Evolutionary conservation across 208 protist species (phyloP).

Genomic region (Lotmaria passim): DNA sequence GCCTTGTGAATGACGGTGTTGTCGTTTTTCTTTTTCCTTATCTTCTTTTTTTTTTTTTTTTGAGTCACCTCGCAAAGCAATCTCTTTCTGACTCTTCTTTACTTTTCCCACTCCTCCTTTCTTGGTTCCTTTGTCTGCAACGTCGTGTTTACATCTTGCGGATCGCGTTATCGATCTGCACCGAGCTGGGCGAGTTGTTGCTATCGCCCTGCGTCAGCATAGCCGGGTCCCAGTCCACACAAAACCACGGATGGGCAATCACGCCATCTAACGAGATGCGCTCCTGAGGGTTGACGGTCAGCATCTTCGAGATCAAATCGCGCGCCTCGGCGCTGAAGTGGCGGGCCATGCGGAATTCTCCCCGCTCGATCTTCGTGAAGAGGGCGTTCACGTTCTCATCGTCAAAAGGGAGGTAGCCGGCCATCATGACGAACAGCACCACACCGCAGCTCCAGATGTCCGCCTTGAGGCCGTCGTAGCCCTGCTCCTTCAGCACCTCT

Average conservation of each 20-base stretch:
- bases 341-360: constrained; percentile 80
- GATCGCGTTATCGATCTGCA: constrained; percentile 43
- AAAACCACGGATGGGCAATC: constrained; percentile 90
- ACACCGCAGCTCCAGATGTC: constrained; percentile 97
- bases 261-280: constrained; percentile 88
- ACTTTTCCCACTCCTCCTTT: not conserved
- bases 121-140: too few species aligned
- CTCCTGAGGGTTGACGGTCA: constrained; percentile 79
- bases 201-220: constrained; percentile 35
- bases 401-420: constrained; percentile 93
- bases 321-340: constrained; percentile 74
- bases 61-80: not conserved
- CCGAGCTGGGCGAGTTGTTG: constrained; percentile 18
- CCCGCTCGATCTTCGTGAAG: constrained; percentile 92
- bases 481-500: constrained; percentile 90
- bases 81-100: not conserved
- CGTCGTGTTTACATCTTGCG: constrained; percentile 51
- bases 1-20: too few species aligned
- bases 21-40: not conserved
- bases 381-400: constrained; percentile 89
- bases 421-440: constrained; percentile 94
- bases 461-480: constrained; percentile 92
- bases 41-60: constrained; percentile 25
- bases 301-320: constrained; percentile 80
- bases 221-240: constrained; percentile 60